Evolutionary conservation across 1,284 basidiomycete genomes (phyloP).

Genomic region (Austroboletus olivaceoglutinosus): DNA sequence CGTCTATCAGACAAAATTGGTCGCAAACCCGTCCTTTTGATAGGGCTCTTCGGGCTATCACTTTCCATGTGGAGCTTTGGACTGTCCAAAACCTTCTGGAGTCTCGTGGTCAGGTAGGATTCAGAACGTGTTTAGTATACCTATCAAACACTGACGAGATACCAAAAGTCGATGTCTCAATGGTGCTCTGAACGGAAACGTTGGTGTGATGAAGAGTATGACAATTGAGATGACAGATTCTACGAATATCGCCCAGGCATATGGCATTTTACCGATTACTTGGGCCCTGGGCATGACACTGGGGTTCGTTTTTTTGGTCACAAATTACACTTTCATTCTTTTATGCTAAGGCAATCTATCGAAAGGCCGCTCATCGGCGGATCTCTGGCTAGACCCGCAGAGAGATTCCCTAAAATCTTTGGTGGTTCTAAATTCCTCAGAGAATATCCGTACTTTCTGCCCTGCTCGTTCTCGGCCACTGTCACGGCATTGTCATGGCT

Average conservation of each 20-base stretch:
- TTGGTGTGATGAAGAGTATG: conserved; percentile 31
- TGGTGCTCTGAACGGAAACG: conserved; percentile 46
- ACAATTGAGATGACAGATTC: conserved; percentile 35
- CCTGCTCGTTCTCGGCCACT: conserved; percentile 53
- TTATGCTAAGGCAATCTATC: conserved; percentile 6
- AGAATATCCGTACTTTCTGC: conserved; percentile 66
- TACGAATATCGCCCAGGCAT: conserved; percentile 37
- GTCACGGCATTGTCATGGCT: conserved; percentile 48
- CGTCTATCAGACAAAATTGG: conserved; percentile 63
- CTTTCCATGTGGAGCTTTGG: conserved; percentile 64
- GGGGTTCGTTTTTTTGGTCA: conserved; percentile 28
- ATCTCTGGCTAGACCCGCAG: conserved; percentile 54
- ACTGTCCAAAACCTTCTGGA: conserved; percentile 57
- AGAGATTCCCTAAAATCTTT: conserved; percentile 57
- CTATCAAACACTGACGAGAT: background rate
- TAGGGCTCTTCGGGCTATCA: conserved; percentile 56
- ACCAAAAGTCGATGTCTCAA: conserved; percentile 35
- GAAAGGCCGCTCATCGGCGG: conserved; percentile 62
- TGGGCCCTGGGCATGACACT: conserved; percentile 45
- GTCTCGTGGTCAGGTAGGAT: conserved; percentile 55
- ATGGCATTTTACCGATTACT: conserved; percentile 43
- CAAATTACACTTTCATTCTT: background rate
- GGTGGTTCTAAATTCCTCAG: conserved; percentile 49
- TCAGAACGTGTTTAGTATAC: background rate
- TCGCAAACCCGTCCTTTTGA: conserved; percentile 61